Evolutionary conservation across 805 yeast genomes (phyloP), one percentile per base, ranked within the genome.

Genomic region (Zygosaccharomyces gambellarensis): DNA sequence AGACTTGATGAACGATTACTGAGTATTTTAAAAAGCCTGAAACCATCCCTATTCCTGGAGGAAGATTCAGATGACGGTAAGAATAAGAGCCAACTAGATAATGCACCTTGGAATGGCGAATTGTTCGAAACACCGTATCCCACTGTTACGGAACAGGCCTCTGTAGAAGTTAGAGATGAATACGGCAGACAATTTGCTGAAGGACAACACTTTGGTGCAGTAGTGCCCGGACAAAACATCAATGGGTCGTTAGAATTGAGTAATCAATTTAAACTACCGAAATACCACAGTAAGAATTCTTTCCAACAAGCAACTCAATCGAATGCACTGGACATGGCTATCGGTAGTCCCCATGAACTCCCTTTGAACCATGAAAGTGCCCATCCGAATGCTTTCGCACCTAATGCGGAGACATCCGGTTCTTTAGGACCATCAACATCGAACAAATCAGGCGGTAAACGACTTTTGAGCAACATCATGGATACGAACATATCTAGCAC

Each of bases 211-310:
- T 52, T 53, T 21, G 50, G 48, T 9, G 48, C 54, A 5, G 55
- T 61, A 3, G 57, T 65, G 4, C 65, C 69, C 3, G 69, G 69
- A 3, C 69, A 65, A 52, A 61, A 53, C 29, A 64, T 66, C 7
- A 54, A 36, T 29, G 71, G 69, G 1, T 60, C 68, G 17, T 42
- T 67, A 25, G 70, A 67, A 45, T 47, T 67, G 9, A 64, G 65
- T 43, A 55, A 63, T 7, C 65, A 59, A 45, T 65, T 52, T 46
- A 63, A 57, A 47, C 48, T 64, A 11, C 71, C 71, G 3, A 64
- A 64, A 47, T 67, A 67, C 46, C 68, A 65, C 44, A 61, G 61
- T 45, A 65, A 64, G 45, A 60, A 56, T 39, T 63, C 70, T 4
- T 63, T 63, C 42, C 50, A 58, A 27, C 64, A 61, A 34, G 68